Percentiles rank a stretch among this genome's conserved stretches.
phyloP scores from a whole-genome alignment of 2,329 filamentous ascomycete genomes.

The Cercospora citrullina region DNA sequence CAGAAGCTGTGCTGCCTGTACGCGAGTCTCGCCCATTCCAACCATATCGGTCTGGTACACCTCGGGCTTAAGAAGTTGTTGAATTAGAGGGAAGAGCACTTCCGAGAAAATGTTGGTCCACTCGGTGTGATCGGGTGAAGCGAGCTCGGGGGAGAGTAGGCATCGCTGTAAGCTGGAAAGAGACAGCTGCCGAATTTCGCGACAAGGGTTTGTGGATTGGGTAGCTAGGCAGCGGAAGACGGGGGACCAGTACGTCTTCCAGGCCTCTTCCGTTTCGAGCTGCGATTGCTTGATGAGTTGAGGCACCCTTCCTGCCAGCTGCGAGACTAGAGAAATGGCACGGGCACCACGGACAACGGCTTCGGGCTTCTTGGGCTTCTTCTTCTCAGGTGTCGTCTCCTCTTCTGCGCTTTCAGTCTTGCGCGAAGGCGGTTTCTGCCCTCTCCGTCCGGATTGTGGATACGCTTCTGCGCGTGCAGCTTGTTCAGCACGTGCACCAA shows the following conservation, averaged over 20 bases:
- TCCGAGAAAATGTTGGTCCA: slow-evolving; percentile 96
- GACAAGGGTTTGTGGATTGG: slow-evolving; percentile 92
- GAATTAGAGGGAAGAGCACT: slow-evolving; percentile 88
- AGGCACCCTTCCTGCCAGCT: slow-evolving; percentile 78
- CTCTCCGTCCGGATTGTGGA: slow-evolving; percentile 52
- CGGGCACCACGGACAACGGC: slow-evolving; percentile 75
- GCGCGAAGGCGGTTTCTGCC: slow-evolving; percentile 41
- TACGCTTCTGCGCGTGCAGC: slow-evolving; percentile 32
- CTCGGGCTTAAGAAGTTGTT: slow-evolving; percentile 86
- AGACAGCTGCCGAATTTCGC: slow-evolving; percentile 86
- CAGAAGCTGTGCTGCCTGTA: slow-evolving; percentile 85
- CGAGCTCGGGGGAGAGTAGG: slow-evolving; percentile 79
- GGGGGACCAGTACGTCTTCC: slow-evolving; percentile 96
- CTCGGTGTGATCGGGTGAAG: slow-evolving; percentile 73
- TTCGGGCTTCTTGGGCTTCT: slow-evolving; percentile 61
- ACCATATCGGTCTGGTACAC: slow-evolving; percentile 86
- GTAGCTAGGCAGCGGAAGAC: slow-evolving; percentile 85
- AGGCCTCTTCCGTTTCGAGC: slow-evolving; percentile 71
- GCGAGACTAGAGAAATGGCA: slow-evolving; percentile 77
- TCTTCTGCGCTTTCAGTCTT: slow-evolving; percentile 26
- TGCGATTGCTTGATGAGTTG: slow-evolving; percentile 90
- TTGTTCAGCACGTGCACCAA: slow-evolving; percentile 70
- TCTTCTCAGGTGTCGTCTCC: slow-evolving; percentile 28
- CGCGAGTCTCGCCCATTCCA: slow-evolving; percentile 93
- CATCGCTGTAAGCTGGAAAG: slow-evolving; percentile 83